Percentiles rank a stretch among this genome's conserved stretches.
phyloP scores from a whole-genome alignment of 306 rosid species.

The Oxytropis ochrocephala region DNA sequence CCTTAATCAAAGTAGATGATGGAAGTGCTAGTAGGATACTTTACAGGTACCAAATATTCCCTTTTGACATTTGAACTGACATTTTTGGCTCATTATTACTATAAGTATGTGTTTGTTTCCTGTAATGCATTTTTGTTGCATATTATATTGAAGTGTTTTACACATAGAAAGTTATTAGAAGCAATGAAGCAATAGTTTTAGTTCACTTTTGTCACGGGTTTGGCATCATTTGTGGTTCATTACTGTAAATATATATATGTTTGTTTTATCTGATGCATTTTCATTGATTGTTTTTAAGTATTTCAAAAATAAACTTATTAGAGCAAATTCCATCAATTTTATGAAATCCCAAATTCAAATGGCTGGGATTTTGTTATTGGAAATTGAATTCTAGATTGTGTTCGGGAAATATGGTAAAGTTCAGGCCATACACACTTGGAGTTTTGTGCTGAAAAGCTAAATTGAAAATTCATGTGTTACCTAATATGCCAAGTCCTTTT shows the following conservation, averaged over 20 bases:
- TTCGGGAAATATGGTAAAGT: neutral
- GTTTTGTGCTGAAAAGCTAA: neutral
- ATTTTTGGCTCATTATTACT: neutral
- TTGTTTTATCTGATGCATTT: neutral
- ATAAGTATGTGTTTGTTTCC: neutral
- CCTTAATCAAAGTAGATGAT: slow-evolving; percentile 59
- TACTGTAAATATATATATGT: neutral
- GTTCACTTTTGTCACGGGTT: too few relatives aligned
- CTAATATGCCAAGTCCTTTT: neutral
- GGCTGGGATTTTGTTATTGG: neutral
- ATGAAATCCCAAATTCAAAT: neutral
- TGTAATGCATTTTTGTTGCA: neutral
- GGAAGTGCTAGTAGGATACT: slow-evolving; percentile 60
- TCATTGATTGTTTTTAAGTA: neutral
- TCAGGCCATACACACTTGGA: neutral
- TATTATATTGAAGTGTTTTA: neutral
- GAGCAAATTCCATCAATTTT: neutral
- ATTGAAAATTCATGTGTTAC: neutral
- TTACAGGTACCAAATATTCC: slow-evolving; percentile 38
- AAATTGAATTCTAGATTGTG: neutral
- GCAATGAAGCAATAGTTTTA: neutral
- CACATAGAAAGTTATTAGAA: neutral
- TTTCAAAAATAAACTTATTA: neutral
- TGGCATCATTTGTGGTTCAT: neutral
- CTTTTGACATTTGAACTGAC: neutral